A percentile compares a stretch with the other conserved stretches of the same genome.
Conservation (phyloP, 179 eudicot genomes). For the Gypsophila paniculata region DNA sequence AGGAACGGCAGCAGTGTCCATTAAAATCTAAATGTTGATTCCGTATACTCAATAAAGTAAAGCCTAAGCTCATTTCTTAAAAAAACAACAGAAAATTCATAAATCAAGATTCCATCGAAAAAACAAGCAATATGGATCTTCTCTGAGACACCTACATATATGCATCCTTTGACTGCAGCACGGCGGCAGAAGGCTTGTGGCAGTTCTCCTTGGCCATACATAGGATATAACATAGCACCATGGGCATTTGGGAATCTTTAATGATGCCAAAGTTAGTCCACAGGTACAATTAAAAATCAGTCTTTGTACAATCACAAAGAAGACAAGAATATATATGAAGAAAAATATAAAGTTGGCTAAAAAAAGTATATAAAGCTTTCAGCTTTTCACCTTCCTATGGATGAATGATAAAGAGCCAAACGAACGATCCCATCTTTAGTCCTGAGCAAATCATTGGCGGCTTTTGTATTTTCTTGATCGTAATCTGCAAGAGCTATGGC, state of each 20-base stretch:
- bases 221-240: slow-evolving; percentile 83
- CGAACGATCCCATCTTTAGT: slow-evolving; percentile 70
- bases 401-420: slow-evolving; percentile 72
- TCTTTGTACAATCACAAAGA: slow-evolving; percentile 14
- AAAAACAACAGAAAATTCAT: neutral
- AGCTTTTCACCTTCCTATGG: slow-evolving; percentile 64
- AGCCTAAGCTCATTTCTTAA: neutral
- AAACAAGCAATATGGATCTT: slow-evolving; percentile 5
- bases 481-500: slow-evolving; percentile 78
- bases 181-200: slow-evolving; percentile 90
- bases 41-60: neutral
- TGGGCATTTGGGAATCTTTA: slow-evolving; percentile 71
- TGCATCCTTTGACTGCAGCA: slow-evolving; percentile 97
- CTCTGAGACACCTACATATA: slow-evolving; percentile 51
- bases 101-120: neutral
- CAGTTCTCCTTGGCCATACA: slow-evolving; percentile 92
- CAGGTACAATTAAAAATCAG: slow-evolving; percentile 13
- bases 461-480: slow-evolving; percentile 64
- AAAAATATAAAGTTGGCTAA: neutral
- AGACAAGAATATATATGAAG: neutral
- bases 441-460: slow-evolving; percentile 49
- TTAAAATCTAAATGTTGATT: neutral
- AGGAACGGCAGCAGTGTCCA: neutral
- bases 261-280: slow-evolving; percentile 16
- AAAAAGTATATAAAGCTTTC: slow-evolving; percentile 10